Percentiles rank a stretch among this genome's conserved stretches.
Conservation (phyloP, 768 basidiomycete genomes). For the Hericium alpestre region DNA sequence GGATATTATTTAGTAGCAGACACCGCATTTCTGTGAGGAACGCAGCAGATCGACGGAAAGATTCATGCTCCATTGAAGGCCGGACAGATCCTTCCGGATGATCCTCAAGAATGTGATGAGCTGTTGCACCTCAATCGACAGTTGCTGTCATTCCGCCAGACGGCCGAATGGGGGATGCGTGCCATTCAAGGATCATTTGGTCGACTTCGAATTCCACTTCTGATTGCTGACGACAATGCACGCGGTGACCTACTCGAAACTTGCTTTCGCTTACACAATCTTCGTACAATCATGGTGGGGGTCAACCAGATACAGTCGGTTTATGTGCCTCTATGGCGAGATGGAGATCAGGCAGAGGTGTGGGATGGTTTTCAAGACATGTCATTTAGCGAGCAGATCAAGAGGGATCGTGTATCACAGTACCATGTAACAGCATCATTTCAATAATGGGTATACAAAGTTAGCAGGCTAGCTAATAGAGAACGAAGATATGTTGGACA, state of each 20-base stretch:
- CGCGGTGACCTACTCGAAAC: constrained; percentile 27
- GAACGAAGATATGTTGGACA: no score
- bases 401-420: not conserved
- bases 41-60: constrained; percentile 18
- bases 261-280: constrained; percentile 25
- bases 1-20: constrained; percentile 35
- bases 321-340: constrained; percentile 30
- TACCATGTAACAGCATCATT: not conserved
- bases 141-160: constrained; percentile 35
- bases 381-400: not conserved
- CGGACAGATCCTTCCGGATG: constrained; percentile 14
- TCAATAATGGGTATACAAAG: not conserved
- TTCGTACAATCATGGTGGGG: constrained; percentile 26
- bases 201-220: constrained; percentile 29
- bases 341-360: constrained; percentile 1
- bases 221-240: constrained; percentile 18
- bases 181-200: constrained; percentile 37
- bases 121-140: constrained; percentile 24
- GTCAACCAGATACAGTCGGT: constrained; percentile 32
- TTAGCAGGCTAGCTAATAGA: not conserved
- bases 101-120: constrained; percentile 14
- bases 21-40: constrained; percentile 34
- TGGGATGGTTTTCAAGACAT: not conserved
- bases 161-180: constrained; percentile 43
- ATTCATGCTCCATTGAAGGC: constrained; percentile 31